Base-by-base conservation (phyloP, 2,329 filamentous ascomycete species). In the Pyrenophora teres region DNA sequence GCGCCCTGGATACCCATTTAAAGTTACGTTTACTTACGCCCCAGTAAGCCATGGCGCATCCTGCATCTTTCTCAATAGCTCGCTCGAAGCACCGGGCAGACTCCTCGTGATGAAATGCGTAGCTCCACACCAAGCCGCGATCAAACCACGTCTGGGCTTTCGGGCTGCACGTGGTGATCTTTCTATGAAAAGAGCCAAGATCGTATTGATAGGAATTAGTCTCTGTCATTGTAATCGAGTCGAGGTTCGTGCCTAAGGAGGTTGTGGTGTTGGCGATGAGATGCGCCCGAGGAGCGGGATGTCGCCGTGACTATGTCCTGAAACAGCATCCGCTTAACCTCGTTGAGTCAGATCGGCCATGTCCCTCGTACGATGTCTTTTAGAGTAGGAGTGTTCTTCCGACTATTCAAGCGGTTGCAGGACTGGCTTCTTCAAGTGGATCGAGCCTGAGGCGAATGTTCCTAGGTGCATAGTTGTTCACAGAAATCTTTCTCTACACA, bases 41-140 rank as follows among this genome's bases (percentile, higher is more conserved):
- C 87, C 87, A 90, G 62, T 87, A 81, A 3, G 84, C 86, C 77
- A 89, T 84, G 25, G 81, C 79, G 50, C 83, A 88, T 2, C 69
- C 56, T 0, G 73, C 55, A 54, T 90, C 87, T 40, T 76, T 66
- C 1, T 70, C 68, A 27, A 84, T 79, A n/a, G 84, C 85, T 7
- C 76, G 74, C 60, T 85, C 75, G 62, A 89, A 90, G 72, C 87
- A 90, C 35, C 73, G 74, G 4, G 79, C 80, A 0, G 87, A 82
- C 68, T 91, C 88, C 59, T 87, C 86, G 64, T 91, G 88, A 66
- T 92, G 90, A 76, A 92, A 92, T 18, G 78, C 86, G 69, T 88
- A 92, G 37, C 79, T 81, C 88, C 88, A 92, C 18, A 86, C 77
- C n/a, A 92, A 74, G 2, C 87, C 88, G 3, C 87, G 83, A 66